phyloP scores from a whole-genome alignment of 2,329 filamentous ascomycete species.

The Mollisiaceae sp. region DNA sequence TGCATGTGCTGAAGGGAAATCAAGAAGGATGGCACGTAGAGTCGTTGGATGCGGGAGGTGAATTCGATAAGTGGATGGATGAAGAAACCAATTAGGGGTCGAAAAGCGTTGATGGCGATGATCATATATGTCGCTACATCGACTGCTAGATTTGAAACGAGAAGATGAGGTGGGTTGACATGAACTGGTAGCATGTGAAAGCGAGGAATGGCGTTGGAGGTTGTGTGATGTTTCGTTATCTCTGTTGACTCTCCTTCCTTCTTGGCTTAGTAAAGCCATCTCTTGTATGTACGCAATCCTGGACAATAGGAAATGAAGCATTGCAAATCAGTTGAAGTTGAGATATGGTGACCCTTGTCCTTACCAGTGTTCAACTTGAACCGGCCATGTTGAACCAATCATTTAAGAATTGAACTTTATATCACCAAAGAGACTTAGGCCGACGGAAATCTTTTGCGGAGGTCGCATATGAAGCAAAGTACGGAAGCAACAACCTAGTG shows the following conservation, averaged over 20 bases:
- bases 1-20: slow-evolving; percentile 37
- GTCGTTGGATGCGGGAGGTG: slow-evolving; percentile 37
- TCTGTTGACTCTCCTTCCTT: slow-evolving; percentile 14
- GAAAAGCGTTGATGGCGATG: background rate
- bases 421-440: background rate
- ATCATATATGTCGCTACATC: background rate
- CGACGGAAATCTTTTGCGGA: too few relatives aligned
- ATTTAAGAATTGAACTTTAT: background rate
- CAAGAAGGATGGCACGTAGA: slow-evolving; percentile 43
- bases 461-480: too few relatives aligned
- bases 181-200: slow-evolving; percentile 24
- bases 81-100: slow-evolving; percentile 5
- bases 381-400: background rate
- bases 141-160: slow-evolving; percentile 12
- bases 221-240: slow-evolving; percentile 13
- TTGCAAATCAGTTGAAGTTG: slow-evolving; percentile 5
- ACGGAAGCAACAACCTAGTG: too few relatives aligned
- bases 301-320: background rate
- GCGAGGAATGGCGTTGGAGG: slow-evolving; percentile 27
- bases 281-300: slow-evolving; percentile 23
- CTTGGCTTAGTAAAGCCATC: background rate
- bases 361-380: background rate
- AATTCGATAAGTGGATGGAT: slow-evolving; percentile 44
- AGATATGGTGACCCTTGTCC: background rate
- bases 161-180: slow-evolving; percentile 8